phyloP scores from a whole-genome alignment of 768 basidiomycete genomes.

The Leucosporidium yakuticum region DNA sequence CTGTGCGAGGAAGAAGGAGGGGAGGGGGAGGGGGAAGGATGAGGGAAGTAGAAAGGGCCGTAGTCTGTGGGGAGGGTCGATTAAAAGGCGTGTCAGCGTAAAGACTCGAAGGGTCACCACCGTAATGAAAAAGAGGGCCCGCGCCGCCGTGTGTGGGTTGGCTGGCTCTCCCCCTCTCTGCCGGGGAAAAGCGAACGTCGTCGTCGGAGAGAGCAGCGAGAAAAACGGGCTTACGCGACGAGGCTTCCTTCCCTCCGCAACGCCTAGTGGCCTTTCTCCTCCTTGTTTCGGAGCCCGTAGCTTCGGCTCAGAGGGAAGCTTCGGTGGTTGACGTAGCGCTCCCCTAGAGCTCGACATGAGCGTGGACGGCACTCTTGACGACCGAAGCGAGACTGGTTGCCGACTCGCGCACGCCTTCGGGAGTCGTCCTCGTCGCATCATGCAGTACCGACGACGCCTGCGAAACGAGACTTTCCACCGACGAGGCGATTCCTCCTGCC shows the following conservation, averaged over 20 bases:
- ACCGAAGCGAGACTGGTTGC: slow-evolving; percentile 1
- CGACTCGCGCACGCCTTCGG: slow-evolving; percentile 7
- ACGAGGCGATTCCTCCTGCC: neutral
- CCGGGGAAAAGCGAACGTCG: no score
- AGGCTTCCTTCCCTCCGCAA: neutral
- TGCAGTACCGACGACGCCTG: slow-evolving; percentile 8
- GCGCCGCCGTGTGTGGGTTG: neutral
- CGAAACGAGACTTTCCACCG: neutral
- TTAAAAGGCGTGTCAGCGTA: neutral
- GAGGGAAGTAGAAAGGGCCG: neutral
- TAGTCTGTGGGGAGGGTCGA: neutral
- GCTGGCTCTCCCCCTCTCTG: no score
- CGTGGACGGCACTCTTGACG: slow-evolving; percentile 12
- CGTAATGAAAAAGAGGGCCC: neutral
- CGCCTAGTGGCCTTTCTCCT: neutral
- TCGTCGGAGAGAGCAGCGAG: neutral
- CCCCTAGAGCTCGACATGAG: slow-evolving; percentile 21
- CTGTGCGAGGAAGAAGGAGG: neutral
- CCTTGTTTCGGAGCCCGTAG: neutral
- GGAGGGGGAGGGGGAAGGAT: neutral
- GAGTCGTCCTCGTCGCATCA: slow-evolving; percentile 3
- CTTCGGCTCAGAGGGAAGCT: neutral
- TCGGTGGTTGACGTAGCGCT: neutral
- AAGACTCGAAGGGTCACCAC: neutral
- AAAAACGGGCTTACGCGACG: neutral